Evolutionary conservation across 768 basidiomycete species (phyloP).

Genomic region (Tulasnella sp.): DNA sequence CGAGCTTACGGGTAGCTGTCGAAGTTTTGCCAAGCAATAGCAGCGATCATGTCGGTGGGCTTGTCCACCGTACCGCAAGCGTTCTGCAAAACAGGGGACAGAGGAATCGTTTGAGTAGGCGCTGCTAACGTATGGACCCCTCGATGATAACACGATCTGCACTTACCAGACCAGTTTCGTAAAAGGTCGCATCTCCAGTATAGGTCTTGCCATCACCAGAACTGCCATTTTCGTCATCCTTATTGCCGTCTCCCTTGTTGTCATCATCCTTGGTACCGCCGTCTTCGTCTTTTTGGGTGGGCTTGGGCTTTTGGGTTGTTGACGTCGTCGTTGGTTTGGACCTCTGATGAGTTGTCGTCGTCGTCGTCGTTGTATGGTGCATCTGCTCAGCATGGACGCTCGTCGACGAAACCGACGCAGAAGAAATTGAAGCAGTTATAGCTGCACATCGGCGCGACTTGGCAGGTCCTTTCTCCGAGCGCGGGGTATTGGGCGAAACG

Average conservation of each 20-base stretch:
- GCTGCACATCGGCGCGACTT: not conserved
- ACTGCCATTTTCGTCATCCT: not conserved
- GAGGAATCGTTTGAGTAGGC: not conserved
- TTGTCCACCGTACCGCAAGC: conserved; percentile 16
- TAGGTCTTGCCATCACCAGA: not conserved
- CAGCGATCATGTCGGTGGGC: not conserved
- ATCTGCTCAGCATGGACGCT: not conserved
- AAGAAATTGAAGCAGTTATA: not conserved
- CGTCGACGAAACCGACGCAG: not conserved
- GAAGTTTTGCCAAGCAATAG: not conserved
- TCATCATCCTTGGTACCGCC: not conserved
- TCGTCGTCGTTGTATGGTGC: too few species aligned
- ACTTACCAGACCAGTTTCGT: conserved; percentile 12
- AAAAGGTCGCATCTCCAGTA: conserved; percentile 11
- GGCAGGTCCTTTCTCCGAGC: not conserved
- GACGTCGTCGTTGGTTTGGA: too few species aligned
- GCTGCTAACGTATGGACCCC: not conserved
- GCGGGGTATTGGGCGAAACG: too few species aligned
- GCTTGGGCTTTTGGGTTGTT: not conserved
- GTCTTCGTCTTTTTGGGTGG: not conserved
- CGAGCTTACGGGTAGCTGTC: conserved; percentile 15
- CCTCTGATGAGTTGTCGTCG: too few species aligned
- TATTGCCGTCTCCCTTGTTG: not conserved
- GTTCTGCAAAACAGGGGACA: not conserved
- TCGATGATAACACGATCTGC: not conserved